Base-by-base conservation (phyloP, 352 stramenopile genomes). In the Phytophthora parvispora region DNA sequence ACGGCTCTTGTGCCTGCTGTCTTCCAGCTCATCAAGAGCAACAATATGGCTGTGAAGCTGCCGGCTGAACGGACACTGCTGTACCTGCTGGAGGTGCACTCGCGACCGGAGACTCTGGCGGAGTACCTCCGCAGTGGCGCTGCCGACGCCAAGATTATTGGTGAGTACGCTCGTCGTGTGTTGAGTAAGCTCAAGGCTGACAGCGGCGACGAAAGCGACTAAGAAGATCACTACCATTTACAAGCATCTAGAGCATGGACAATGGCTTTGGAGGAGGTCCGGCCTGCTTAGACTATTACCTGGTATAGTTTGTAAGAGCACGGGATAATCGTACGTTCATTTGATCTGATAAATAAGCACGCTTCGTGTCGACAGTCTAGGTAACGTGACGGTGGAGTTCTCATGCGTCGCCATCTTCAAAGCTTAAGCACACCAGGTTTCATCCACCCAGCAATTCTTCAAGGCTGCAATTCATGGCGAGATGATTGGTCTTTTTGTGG, bases 21-120 rank as follows among this genome's bases (percentile, higher is more conserved):
- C 31, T 96, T 97, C 62, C 72, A 84, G 69, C 77, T 91, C 38
- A 94, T 97, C 75, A 96, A 96, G 81, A 92, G 90, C 78, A 90
- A 90, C 69, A 96, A 97, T 70, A 84, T 97, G 56, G 84, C 86
- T 0, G 89, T 96, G 52, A 97, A 97, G 80, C 68, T 97, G 53
- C 84, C 85, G 13, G 90, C 90, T 36, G 91, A 97, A 63, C 86
- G 91, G 31, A 85, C 90, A 51, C 72, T 97, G 67, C 67, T 97
- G 24, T 96, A 97, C 56, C 48, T 97, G 73, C 80, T 97, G 20
- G 88, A 97, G 52, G 86, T 97, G 48, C 85, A 95, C 50, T 81
- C 87, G 42, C 88, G 89, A 2, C 84, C 91, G 0, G 88, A 94
- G 59, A 95, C 90, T n/a, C 78, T 94, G 32, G 64, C 77, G 20